Conservation (phyloP, 78 protist species). For the Monosiga brevicollis region DNA sequence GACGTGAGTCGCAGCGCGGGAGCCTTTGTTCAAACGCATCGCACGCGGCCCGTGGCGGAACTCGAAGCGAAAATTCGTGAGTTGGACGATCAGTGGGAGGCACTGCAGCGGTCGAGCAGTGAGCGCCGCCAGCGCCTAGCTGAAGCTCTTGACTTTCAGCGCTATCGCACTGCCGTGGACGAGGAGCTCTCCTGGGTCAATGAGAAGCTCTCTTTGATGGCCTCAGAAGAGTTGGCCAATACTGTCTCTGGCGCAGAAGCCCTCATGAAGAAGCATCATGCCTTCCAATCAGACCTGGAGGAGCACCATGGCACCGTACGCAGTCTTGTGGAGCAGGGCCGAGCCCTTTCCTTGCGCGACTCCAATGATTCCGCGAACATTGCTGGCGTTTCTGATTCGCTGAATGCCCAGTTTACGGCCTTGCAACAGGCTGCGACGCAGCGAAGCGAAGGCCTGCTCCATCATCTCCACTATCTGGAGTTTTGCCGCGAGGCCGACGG, state of each 20-base stretch:
- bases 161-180: neutral
- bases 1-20: neutral
- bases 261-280: neutral
- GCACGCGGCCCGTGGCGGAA: no score
- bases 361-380: neutral
- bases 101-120: neutral
- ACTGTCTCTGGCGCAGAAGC: neutral
- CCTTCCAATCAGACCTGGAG: neutral
- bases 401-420: neutral
- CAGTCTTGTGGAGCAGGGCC: neutral
- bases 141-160: neutral
- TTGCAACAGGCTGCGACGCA: neutral
- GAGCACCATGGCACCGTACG: neutral
- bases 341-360: neutral
- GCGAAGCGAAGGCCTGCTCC: neutral
- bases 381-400: neutral
- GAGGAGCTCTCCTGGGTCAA: conserved; percentile 4
- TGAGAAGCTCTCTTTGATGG: neutral
- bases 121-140: neutral
- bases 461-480: neutral
- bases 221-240: neutral
- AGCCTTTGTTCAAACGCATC: neutral
- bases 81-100: neutral
- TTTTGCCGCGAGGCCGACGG: neutral
- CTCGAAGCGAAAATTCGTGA: no score